Conservation (phyloP, 106 monocot genomes). For the Phalaenopsis equestris region DNA sequence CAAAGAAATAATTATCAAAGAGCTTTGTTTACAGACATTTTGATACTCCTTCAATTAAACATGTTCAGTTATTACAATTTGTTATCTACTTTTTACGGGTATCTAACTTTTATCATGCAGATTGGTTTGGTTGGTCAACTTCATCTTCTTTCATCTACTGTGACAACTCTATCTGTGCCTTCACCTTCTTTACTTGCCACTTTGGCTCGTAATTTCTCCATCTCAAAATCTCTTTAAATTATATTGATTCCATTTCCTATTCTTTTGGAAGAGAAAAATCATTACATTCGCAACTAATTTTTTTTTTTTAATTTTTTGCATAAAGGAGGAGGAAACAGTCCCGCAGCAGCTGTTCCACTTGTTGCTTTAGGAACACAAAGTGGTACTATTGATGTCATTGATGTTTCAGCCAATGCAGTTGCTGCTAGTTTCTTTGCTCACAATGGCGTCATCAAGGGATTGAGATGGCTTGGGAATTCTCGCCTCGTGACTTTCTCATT, state of each 20-base stretch:
- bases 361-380: conserved; percentile 95
- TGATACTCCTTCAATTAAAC: neutral
- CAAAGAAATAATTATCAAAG: neutral
- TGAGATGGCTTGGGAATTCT: conserved; percentile 99
- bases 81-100: neutral
- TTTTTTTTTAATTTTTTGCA: conserved; percentile 5
- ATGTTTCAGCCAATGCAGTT: conserved; percentile 88
- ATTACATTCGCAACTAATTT: conserved; percentile 6
- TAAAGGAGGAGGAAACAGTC: conserved; percentile 92
- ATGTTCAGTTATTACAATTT: neutral
- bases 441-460: conserved; percentile 63
- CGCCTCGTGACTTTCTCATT: conserved; percentile 96
- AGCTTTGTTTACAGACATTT: neutral
- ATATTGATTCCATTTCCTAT: neutral
- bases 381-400: conserved; percentile 85
- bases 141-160: conserved; percentile 96
- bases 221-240: conserved; percentile 5
- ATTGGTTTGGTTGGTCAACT: conserved; percentile 90
- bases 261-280: neutral
- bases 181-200: conserved; percentile 95
- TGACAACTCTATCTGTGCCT: conserved; percentile 87
- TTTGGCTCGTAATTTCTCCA: conserved; percentile 65
- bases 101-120: conserved; percentile 37
- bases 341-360: conserved; percentile 94
- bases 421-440: conserved; percentile 92